phyloP scores from a whole-genome alignment of 148 eudicot genomes.

The Mesembryanthemum crystallinum region DNA sequence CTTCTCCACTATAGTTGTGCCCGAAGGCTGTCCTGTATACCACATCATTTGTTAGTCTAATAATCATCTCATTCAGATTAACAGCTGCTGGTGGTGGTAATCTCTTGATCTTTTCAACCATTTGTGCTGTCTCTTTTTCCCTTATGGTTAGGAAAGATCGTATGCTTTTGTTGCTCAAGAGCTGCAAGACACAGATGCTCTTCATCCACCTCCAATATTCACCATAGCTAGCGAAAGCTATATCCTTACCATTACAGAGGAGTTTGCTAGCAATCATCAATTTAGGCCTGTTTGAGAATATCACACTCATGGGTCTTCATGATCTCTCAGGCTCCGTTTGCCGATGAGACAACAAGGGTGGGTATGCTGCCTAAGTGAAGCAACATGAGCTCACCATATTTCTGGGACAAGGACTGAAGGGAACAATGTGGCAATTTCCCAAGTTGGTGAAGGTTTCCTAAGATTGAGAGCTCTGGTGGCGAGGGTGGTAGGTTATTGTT shows the following conservation, averaged over 20 bases:
- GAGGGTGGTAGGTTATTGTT: slow-evolving; percentile 44
- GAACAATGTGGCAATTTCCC: slow-evolving; percentile 39
- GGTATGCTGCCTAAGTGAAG: slow-evolving; percentile 49
- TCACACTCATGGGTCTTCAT: slow-evolving; percentile 55
- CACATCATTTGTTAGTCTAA: slow-evolving; percentile 29
- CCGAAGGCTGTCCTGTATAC: slow-evolving; percentile 44
- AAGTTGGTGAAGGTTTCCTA: slow-evolving; percentile 63
- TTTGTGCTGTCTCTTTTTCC: slow-evolving; percentile 40
- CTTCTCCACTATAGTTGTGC: slow-evolving; percentile 28
- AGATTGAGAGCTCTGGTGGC: slow-evolving; percentile 50
- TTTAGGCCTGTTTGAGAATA: slow-evolving; percentile 33
- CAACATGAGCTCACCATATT: slow-evolving; percentile 47
- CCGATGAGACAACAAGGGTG: slow-evolving; percentile 30
- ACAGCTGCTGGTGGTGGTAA: slow-evolving; percentile 7
- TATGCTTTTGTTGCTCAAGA: slow-evolving; percentile 46
- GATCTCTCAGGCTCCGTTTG: slow-evolving; percentile 25
- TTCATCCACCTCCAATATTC: slow-evolving; percentile 41
- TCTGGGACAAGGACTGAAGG: slow-evolving; percentile 28
- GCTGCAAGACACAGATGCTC: slow-evolving; percentile 33
- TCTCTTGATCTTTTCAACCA: slow-evolving; percentile 37
- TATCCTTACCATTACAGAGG: slow-evolving; percentile 23
- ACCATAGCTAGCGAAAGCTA: slow-evolving; percentile 24
- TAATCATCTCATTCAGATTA: slow-evolving; percentile 41
- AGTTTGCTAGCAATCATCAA: neutral
- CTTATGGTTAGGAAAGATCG: slow-evolving; percentile 40